phyloP scores from a whole-genome alignment of 495 filamentous ascomycete species.

The Xylaria flabelliformis region DNA sequence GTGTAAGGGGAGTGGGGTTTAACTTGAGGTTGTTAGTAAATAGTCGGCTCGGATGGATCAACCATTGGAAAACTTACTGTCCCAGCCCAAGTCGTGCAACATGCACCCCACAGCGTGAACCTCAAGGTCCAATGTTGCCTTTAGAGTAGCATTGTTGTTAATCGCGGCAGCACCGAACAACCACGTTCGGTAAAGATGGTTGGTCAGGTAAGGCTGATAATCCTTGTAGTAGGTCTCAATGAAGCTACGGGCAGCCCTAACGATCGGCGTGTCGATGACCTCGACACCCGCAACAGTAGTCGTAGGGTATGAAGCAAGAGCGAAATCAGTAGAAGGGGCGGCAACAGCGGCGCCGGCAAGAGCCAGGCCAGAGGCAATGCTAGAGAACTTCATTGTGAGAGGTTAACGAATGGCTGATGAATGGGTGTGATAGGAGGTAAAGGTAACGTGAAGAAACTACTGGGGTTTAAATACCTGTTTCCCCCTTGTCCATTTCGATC shows the following conservation, averaged over 20 bases:
- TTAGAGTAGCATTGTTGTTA: slow-evolving; percentile 43
- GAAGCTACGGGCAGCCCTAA: slow-evolving; percentile 7
- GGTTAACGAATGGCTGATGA: neutral
- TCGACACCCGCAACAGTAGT: slow-evolving; percentile 16
- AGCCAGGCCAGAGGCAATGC: slow-evolving; percentile 20
- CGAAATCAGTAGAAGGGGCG: neutral
- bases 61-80: slow-evolving; percentile 19
- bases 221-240: slow-evolving; percentile 20
- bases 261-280: slow-evolving; percentile 23
- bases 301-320: neutral
- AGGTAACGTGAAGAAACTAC: neutral
- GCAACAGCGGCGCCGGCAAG: slow-evolving; percentile 11
- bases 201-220: slow-evolving; percentile 19
- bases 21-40: slow-evolving; percentile 6
- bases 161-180: slow-evolving; percentile 29
- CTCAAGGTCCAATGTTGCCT: slow-evolving; percentile 49
- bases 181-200: slow-evolving; percentile 16
- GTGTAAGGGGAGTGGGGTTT: slow-evolving; percentile 37
- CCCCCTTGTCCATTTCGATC: neutral
- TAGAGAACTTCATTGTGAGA: slow-evolving; percentile 23
- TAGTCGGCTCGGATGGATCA: neutral
- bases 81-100: slow-evolving; percentile 64
- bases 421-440: neutral
- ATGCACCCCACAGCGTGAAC: slow-evolving; percentile 55
- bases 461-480: slow-evolving; percentile 11